Evolutionary conservation across 768 basidiomycete species (phyloP).

Genomic region (Lactifluus echinatus): DNA sequence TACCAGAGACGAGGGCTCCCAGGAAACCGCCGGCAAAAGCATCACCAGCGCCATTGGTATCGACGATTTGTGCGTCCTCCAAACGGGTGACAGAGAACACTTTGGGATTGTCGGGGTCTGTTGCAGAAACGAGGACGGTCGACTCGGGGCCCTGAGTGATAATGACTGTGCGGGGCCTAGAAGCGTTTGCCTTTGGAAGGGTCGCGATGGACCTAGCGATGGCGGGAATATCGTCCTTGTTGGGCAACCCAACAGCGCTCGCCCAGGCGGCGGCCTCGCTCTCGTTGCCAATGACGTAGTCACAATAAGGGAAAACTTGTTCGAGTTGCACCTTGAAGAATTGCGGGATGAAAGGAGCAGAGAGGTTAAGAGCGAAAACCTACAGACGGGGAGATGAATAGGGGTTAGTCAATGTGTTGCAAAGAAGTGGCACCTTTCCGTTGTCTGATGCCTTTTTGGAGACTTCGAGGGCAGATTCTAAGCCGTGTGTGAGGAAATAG

Average conservation of each 20-base stretch:
- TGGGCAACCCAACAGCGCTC: conserved; percentile 54
- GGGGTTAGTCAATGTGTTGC: neutral
- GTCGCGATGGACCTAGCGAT: conserved; percentile 73
- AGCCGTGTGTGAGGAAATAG: conserved; percentile 88
- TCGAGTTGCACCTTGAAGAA: conserved; percentile 84
- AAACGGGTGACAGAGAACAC: conserved; percentile 52
- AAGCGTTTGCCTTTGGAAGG: conserved; percentile 64
- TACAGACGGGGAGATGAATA: conserved; percentile 25
- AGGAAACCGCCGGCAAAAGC: conserved; percentile 96
- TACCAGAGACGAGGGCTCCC: conserved; percentile 75
- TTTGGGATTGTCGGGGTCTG: conserved; percentile 46
- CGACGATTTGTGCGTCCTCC: conserved; percentile 62
- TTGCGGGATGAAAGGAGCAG: conserved; percentile 93
- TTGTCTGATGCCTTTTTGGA: conserved; percentile 67
- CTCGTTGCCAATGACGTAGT: conserved; percentile 95
- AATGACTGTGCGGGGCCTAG: conserved; percentile 72
- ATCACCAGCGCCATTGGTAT: conserved; percentile 98
- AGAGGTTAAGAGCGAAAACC: conserved; percentile 89
- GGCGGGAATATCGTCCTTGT: conserved; percentile 44
- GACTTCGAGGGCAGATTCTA: conserved; percentile 59
- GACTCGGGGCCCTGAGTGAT: conserved; percentile 84
- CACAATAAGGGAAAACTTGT: conserved; percentile 72
- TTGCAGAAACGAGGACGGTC: conserved; percentile 66
- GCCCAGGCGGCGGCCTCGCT: conserved; percentile 88
- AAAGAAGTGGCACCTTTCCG: conserved; percentile 54